Percentiles rank a stretch among this genome's conserved stretches.
Evolutionary conservation across 805 yeast genomes (phyloP).

Genomic region (Saccharomycopsis malanga): DNA sequence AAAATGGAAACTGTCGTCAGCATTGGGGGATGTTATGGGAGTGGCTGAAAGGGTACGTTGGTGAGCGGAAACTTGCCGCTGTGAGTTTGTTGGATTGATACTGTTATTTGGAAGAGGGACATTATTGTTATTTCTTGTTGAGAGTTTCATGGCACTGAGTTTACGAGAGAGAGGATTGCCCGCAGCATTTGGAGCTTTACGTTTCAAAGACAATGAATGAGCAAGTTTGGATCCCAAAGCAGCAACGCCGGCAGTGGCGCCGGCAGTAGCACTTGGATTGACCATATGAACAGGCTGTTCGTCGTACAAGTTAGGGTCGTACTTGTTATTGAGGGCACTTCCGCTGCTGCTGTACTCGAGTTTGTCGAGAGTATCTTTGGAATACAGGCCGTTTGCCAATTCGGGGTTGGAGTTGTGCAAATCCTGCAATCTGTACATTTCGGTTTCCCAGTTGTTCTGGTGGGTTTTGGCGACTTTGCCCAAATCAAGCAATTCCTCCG

Average conservation of each 20-base stretch:
- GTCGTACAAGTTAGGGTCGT: neutral
- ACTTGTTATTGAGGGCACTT: neutral
- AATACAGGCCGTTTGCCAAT: slow-evolving; percentile 4
- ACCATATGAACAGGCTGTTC: slow-evolving; percentile 18
- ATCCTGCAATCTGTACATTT: slow-evolving; percentile 32
- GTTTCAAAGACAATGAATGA: slow-evolving; percentile 7
- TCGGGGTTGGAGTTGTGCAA: slow-evolving; percentile 19
- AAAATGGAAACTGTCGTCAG: neutral
- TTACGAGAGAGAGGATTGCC: slow-evolving; percentile 17
- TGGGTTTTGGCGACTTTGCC: slow-evolving; percentile 83
- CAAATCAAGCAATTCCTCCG: slow-evolving; percentile 54
- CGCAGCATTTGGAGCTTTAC: neutral
- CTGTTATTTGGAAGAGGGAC: too few relatives aligned
- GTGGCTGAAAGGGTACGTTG: neutral
- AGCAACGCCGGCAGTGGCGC: slow-evolving; percentile 6
- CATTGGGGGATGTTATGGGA: slow-evolving; percentile 3
- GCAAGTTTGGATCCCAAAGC: slow-evolving; percentile 15
- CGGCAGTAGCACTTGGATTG: slow-evolving; percentile 2
- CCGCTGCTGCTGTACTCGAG: slow-evolving; percentile 6
- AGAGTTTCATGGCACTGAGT: slow-evolving; percentile 19
- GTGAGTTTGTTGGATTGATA: too few relatives aligned
- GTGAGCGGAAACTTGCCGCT: too few relatives aligned
- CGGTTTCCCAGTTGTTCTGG: slow-evolving; percentile 64
- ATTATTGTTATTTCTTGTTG: slow-evolving; percentile 1
- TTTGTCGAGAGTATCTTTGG: slow-evolving; percentile 14